phyloP scores from a whole-genome alignment of 306 rosid species.

The Pueraria montana region DNA sequence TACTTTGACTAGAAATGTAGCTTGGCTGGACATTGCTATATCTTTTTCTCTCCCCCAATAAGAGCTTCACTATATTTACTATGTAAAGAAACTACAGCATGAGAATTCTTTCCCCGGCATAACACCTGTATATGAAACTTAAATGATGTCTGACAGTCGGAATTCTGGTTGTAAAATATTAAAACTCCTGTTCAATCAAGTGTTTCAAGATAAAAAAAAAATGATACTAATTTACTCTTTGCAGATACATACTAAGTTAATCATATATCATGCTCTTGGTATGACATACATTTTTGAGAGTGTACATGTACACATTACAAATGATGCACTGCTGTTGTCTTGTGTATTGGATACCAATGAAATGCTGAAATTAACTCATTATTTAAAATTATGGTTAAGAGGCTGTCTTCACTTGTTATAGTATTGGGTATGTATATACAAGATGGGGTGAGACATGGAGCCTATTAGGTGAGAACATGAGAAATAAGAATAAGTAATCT shows the following conservation, averaged over 20 bases:
- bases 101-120: neutral
- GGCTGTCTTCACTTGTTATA: slow-evolving; percentile 1
- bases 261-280: slow-evolving; percentile 1
- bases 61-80: slow-evolving; percentile 14
- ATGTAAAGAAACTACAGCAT: neutral
- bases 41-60: neutral
- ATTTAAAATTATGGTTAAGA: slow-evolving; percentile 29
- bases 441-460: neutral
- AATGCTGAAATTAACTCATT: slow-evolving; percentile 17
- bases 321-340: neutral
- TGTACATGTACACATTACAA: neutral
- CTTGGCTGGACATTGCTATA: neutral
- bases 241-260: neutral
- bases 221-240: neutral
- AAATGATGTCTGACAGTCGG: neutral
- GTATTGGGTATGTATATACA: neutral
- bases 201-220: neutral
- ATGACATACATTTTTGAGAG: neutral
- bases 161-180: slow-evolving; percentile 22
- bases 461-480: neutral
- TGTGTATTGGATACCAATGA: neutral
- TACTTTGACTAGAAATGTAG: slow-evolving; percentile 1
- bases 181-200: neutral
- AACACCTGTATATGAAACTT: neutral
- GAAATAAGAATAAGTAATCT: neutral